phyloP scores from a whole-genome alignment of 805 yeast species.

The Starmerella geochares region DNA sequence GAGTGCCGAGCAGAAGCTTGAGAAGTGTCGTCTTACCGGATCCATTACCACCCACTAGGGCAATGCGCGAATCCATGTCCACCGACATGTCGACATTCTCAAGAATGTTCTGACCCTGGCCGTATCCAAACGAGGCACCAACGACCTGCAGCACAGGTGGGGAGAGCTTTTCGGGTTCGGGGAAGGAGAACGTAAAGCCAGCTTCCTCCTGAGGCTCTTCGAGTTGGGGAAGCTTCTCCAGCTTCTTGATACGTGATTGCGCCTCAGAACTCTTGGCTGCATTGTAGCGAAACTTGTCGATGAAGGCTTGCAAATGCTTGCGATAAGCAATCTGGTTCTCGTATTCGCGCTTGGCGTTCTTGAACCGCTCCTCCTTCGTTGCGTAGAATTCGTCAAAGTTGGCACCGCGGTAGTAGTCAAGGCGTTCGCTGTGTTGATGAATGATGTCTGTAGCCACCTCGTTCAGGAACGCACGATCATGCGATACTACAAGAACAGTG shows the following conservation, averaged over 20 bases:
- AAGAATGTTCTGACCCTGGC: slow-evolving; percentile 43
- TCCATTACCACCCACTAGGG: slow-evolving; percentile 97
- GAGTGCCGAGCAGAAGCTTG: slow-evolving; percentile 70
- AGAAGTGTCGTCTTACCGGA: slow-evolving; percentile 96
- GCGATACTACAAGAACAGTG: slow-evolving; percentile 91
- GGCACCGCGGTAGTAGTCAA: slow-evolving; percentile 85
- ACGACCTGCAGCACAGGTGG: slow-evolving; percentile 89
- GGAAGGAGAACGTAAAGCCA: slow-evolving; percentile 74
- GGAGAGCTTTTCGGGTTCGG: slow-evolving; percentile 85
- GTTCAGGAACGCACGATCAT: slow-evolving; percentile 91
- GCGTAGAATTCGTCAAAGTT: slow-evolving; percentile 87
- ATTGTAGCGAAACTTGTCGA: slow-evolving; percentile 92
- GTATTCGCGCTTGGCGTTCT: slow-evolving; percentile 86
- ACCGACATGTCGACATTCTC: slow-evolving; percentile 77
- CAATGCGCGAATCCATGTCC: slow-evolving; percentile 89
- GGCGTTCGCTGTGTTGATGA: slow-evolving; percentile 92
- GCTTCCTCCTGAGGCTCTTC: slow-evolving; percentile 94
- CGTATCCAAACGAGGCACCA: slow-evolving; percentile 80
- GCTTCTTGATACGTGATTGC: slow-evolving; percentile 91
- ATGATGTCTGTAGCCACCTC: slow-evolving; percentile 98
- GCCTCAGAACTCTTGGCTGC: slow-evolving; percentile 98
- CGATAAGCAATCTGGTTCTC: slow-evolving; percentile 96
- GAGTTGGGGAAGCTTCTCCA: slow-evolving; percentile 84
- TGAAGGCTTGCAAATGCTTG: slow-evolving; percentile 84
- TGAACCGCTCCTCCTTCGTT: slow-evolving; percentile 89